These are phyloP conservation scores for Diaporthe citriasiana DNA, from an alignment of 2,329 filamentous ascomycete genomes.

Conservation along the genomic window DNA sequence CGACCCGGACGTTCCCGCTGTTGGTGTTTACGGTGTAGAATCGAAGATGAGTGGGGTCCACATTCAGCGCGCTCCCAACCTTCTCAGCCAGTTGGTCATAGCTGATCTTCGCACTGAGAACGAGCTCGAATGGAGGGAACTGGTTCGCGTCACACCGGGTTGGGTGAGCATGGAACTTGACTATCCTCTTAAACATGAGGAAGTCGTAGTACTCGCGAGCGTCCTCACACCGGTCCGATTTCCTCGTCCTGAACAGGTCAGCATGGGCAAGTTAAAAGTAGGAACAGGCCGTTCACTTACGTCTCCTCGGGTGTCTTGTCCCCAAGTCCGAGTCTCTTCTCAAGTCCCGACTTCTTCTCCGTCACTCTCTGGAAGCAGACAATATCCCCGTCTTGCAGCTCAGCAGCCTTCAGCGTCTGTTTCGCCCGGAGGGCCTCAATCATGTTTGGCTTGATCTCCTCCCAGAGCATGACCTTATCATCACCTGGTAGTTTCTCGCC, in stretches of 20 bases:
- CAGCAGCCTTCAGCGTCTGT: constrained; percentile 88
- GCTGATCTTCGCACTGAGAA: constrained; percentile 87
- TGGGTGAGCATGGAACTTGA: constrained; percentile 82
- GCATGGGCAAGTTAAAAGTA: constrained; percentile 34
- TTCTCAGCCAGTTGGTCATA: constrained; percentile 91
- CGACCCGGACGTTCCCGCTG: constrained; percentile 81
- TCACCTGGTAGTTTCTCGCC: constrained; percentile 76
- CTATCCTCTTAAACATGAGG: constrained; percentile 83
- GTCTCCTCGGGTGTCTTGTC: constrained; percentile 55
- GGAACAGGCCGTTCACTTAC: constrained; percentile 41
- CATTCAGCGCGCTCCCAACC: constrained; percentile 81
- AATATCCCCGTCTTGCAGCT: constrained; percentile 97
- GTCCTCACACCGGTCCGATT: constrained; percentile 73
- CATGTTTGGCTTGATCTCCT: constrained; percentile 99
- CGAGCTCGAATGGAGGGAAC: constrained; percentile 79
- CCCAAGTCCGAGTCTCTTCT: constrained; percentile 55
- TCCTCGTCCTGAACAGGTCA: constrained; percentile 50
- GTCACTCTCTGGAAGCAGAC: constrained; percentile 87
- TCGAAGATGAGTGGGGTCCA: constrained; percentile 88
- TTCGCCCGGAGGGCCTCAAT: constrained; percentile 95
- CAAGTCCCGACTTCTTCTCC: constrained; percentile 61
- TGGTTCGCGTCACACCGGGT: constrained; percentile 67
- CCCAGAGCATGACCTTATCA: constrained; percentile 80
- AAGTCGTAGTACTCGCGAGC: constrained; percentile 94
- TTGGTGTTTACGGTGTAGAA: constrained; percentile 88